Base-by-base conservation (phyloP, 306 rosid species). In the Prinsepia uniflora region DNA sequence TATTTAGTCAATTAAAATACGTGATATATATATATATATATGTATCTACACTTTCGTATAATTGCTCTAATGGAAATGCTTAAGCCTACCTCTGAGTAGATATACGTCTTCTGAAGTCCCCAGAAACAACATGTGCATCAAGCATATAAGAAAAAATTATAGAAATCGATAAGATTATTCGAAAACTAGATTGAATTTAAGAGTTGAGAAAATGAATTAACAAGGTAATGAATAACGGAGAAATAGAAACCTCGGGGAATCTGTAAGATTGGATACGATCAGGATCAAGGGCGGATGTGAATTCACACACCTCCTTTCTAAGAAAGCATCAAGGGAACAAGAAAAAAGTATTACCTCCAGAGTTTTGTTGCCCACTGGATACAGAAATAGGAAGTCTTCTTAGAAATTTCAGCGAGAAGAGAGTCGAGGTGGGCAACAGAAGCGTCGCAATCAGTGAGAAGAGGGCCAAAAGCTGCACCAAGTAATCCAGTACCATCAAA, bases 381-480 rank as follows among this genome's bases (percentile, higher is more conserved):
- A 44, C 79, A 61, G 85, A 55, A 17, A 53, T 50, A 5, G 74
- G 76, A 77, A 74, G 71, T 55, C 76, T 44, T 87, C 73, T 92
- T 96, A 15, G 72, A 20, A 10, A 92, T 75, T 77, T 87, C 96
- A 64, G 30, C 30, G 30, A 24, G 30, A 24, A 24, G 30, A 24
- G 2, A 24, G 30, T 2, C 30, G 30, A 24, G 2, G 30, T 24
- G 30, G 30, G 85, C 82, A 19, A 85, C 52, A 42, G 89, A 68
- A 91, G 88, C 47, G 86, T 89, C 7, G 96, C 88, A 76, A 84
- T 96, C 93, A 4, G 97, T 89, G 73, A 91, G 87, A 81, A 91
- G 88, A 75, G 97, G 97, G 36, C 97, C 97, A 36, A 91, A 77
- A 70, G 96, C 88, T 19, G 97, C 96, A 79, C 97, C 97, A 58